Evolutionary conservation across 768 basidiomycete species (phyloP).

Genomic region (Xerocomellus chrysenteron): DNA sequence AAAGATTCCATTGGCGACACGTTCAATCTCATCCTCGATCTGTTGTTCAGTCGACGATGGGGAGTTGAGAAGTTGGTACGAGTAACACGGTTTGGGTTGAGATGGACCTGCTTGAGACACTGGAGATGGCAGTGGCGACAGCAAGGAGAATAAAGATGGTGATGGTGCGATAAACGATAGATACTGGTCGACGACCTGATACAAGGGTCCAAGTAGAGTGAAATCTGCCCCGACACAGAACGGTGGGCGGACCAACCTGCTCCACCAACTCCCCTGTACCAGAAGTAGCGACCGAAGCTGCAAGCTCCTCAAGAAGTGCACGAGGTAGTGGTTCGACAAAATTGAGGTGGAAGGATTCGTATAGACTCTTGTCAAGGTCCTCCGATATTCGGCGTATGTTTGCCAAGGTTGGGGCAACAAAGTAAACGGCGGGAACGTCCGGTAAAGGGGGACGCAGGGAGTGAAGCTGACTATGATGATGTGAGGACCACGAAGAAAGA

Average conservation of each 20-base stretch:
- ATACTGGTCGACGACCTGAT: conserved; percentile 92
- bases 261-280: conserved; percentile 80
- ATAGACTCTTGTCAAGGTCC: conserved; percentile 85
- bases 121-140: conserved; percentile 54
- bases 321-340: conserved; percentile 92
- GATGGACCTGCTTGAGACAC: conserved; percentile 36
- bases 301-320: conserved; percentile 89
- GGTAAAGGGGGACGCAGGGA: conserved; percentile 83
- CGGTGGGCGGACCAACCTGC: conserved; percentile 48
- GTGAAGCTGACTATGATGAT: conserved; percentile 74
- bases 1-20: conserved; percentile 86
- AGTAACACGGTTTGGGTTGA: conserved; percentile 45
- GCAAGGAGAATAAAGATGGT: conserved; percentile 86
- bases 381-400: conserved; percentile 92
- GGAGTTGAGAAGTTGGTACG: conserved; percentile 88
- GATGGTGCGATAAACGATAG: conserved; percentile 95
- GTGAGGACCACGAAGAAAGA: conserved; percentile 5
- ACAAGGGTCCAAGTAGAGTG: background rate
- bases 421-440: conserved; percentile 97
- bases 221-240: background rate
- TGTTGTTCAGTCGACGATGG: conserved; percentile 86
- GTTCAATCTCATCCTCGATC: conserved; percentile 92
- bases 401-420: conserved; percentile 83
- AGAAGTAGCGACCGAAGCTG: conserved; percentile 80
- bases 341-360: conserved; percentile 92